Conservation (phyloP, 129 eudicot genomes). For the Artemisia tridentata region DNA sequence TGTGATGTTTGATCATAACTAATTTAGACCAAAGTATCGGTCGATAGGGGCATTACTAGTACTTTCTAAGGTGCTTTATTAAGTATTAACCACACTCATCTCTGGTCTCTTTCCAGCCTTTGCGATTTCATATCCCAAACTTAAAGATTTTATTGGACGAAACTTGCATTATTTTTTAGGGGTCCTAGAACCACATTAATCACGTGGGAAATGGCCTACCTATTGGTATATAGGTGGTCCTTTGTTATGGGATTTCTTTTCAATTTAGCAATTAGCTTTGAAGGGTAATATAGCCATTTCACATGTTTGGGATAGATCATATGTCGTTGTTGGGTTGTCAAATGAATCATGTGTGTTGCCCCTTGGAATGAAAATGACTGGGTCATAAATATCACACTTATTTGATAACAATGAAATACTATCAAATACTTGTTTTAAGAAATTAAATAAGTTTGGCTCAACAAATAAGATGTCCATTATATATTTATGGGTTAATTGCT, state of each 20-base stretch:
- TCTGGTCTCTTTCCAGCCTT: too few species aligned
- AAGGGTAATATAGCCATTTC: constrained; percentile 24
- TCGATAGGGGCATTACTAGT: too few species aligned
- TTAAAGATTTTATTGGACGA: constrained; percentile 12
- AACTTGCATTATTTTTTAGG: constrained; percentile 33
- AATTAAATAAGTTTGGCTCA: background rate
- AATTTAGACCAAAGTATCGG: background rate
- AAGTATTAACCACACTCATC: too few species aligned
- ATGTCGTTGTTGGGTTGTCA: constrained; percentile 43
- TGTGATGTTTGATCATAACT: too few species aligned
- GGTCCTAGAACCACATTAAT: constrained; percentile 30
- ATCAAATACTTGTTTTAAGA: background rate
- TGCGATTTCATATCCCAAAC: background rate
- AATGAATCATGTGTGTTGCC: constrained; percentile 46
- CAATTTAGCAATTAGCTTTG: constrained; percentile 28
- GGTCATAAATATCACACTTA: constrained; percentile 18
- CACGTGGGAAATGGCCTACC: constrained; percentile 49
- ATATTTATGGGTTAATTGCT: too few species aligned
- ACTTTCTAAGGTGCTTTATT: too few species aligned
- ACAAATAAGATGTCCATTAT: background rate
- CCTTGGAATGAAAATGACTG: constrained; percentile 32
- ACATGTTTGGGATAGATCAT: constrained; percentile 23
- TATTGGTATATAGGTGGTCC: constrained; percentile 39
- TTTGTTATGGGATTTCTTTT: constrained; percentile 18
- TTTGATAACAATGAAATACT: background rate